Conservation (phyloP, 2,329 filamentous ascomycete species). For the Metarhizium brunneum region DNA sequence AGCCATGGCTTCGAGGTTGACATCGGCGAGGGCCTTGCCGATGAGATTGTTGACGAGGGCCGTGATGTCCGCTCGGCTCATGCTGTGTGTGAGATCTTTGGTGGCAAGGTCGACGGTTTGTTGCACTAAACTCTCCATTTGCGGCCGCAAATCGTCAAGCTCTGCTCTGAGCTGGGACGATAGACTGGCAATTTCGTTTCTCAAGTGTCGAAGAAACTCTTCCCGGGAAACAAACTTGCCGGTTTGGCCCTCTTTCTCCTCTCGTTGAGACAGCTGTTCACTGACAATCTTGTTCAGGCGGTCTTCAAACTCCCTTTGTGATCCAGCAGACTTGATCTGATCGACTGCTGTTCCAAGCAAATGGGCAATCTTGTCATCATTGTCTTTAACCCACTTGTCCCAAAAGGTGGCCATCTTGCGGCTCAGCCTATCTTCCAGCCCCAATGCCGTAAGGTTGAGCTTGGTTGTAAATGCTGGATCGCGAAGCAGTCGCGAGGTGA, state of each 20-base stretch:
- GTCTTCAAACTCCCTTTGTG: slow-evolving; percentile 24
- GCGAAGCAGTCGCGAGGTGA: slow-evolving; percentile 31
- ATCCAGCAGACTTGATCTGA: slow-evolving; percentile 24
- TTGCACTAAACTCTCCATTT: slow-evolving; percentile 23
- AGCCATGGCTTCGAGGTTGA: slow-evolving; percentile 37
- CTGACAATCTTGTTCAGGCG: slow-evolving; percentile 27
- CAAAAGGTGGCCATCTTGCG: slow-evolving; percentile 31
- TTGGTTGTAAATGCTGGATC: slow-evolving; percentile 20
- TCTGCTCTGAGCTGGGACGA: slow-evolving; percentile 30
- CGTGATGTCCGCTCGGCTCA: slow-evolving; percentile 32
- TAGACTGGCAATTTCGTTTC: slow-evolving; percentile 28
- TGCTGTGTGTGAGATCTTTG: slow-evolving; percentile 16
- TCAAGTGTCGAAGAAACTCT: slow-evolving; percentile 37
- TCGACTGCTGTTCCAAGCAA: slow-evolving; percentile 21
- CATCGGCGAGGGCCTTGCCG: slow-evolving; percentile 31
- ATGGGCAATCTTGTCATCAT: slow-evolving; percentile 29
- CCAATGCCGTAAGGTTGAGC: slow-evolving; percentile 13
- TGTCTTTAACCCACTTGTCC: slow-evolving; percentile 43
- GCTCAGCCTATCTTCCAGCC: slow-evolving; percentile 16
- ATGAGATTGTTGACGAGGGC: slow-evolving; percentile 32
- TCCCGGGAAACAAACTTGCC: slow-evolving; percentile 34
- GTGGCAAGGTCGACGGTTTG: slow-evolving; percentile 19
- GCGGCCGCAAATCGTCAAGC: slow-evolving; percentile 26
- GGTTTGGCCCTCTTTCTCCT: slow-evolving; percentile 11
- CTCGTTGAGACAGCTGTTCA: slow-evolving; percentile 23